These are phyloP conservation scores for Schizophyllum amplum DNA, from an alignment of 1,284 basidiomycete genomes.

Conservation along the genomic window DNA sequence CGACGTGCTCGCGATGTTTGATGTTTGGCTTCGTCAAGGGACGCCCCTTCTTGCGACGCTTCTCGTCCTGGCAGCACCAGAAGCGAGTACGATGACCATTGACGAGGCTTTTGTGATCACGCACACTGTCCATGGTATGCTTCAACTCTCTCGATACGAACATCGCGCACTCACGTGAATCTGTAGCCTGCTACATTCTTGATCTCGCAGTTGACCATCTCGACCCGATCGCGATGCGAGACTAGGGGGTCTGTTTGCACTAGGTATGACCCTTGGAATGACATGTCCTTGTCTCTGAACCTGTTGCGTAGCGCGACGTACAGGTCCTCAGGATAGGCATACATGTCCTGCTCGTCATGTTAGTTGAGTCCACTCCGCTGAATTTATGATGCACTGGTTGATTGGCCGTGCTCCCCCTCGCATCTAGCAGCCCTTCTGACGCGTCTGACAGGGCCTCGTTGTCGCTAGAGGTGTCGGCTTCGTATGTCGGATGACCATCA, in stretches of 20 bases:
- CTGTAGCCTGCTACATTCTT: conserved; percentile 16
- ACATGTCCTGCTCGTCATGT: background rate
- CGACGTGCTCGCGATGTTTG: conserved; percentile 11
- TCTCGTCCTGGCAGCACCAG: conserved; percentile 16
- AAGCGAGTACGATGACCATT: conserved; percentile 11
- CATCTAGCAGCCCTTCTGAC: background rate
- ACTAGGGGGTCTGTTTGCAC: conserved; percentile 11
- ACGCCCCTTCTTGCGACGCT: conserved; percentile 9
- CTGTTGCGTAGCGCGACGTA: background rate
- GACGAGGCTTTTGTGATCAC: conserved; percentile 9
- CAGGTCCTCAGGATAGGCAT: background rate
- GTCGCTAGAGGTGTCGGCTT: no score
- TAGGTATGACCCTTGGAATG: conserved; percentile 11
- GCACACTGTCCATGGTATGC: conserved; percentile 9
- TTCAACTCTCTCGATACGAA: background rate
- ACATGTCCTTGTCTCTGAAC: conserved; percentile 1
- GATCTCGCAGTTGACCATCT: conserved; percentile 13
- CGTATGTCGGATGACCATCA: background rate
- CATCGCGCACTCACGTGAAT: conserved; percentile 13
- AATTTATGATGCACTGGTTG: background rate
- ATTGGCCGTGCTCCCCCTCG: background rate
- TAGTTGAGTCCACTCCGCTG: background rate
- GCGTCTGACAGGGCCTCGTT: background rate
- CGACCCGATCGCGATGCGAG: conserved; percentile 10
- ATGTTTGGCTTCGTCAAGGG: background rate